phyloP scores from a whole-genome alignment of 495 filamentous ascomycete genomes.

The Neurospora sp. region DNA sequence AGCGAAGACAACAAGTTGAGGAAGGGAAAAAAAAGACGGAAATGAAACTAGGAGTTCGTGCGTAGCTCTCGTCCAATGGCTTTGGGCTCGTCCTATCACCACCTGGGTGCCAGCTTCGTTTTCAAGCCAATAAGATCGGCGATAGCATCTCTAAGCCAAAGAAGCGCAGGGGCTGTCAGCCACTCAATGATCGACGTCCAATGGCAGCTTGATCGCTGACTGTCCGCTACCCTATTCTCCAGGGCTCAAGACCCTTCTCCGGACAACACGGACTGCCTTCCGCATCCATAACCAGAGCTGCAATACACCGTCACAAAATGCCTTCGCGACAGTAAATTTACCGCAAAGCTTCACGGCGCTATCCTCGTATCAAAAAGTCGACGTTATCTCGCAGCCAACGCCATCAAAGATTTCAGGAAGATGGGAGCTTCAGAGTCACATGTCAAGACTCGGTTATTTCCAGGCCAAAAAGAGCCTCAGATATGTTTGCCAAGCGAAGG shows the following conservation, averaged over 20 bases:
- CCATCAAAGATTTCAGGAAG: not conserved
- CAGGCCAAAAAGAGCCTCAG: not conserved
- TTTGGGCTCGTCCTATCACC: not conserved
- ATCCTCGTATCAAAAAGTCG: not conserved
- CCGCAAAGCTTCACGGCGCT: not conserved
- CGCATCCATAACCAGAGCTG: not conserved
- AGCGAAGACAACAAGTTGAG: not conserved
- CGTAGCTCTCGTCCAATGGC: not conserved
- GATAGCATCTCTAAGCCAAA: not conserved
- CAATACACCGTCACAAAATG: not conserved
- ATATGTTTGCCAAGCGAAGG: not conserved
- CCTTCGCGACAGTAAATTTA: not conserved
- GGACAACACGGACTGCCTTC: not conserved
- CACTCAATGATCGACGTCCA: not conserved
- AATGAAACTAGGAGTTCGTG: not conserved
- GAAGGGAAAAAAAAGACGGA: not conserved
- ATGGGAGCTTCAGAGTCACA: not conserved
- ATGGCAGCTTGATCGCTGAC: not conserved
- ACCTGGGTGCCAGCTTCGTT: not conserved
- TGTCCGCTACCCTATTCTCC: not conserved
- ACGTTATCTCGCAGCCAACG: not conserved
- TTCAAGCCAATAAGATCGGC: not conserved
- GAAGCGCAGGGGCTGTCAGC: not conserved
- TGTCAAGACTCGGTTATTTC: not conserved
- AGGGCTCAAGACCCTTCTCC: not conserved